Percentiles rank a stretch among this genome's conserved stretches.
These are phyloP conservation scores for Eucalyptus caleyi DNA, from an alignment of 345 rosid species.

Conservation along the genomic window DNA sequence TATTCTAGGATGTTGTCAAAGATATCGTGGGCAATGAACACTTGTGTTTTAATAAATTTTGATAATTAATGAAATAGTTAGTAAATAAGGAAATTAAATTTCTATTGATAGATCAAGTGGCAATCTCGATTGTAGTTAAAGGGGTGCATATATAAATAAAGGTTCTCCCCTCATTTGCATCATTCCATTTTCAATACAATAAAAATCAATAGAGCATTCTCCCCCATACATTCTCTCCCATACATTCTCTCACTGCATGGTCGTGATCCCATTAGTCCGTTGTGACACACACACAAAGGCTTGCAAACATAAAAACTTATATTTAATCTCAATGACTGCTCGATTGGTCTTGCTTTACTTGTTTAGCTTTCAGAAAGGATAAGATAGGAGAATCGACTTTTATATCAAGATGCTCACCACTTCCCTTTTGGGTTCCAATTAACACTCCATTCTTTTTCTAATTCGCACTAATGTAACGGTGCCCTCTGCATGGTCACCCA, in stretches of 20 bases:
- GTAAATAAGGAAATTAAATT: neutral
- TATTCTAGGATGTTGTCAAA: neutral
- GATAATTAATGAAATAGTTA: neutral
- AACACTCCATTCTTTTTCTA: neutral
- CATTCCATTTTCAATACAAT: neutral
- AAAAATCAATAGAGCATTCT: neutral
- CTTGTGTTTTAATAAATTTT: too few species aligned
- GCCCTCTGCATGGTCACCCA: neutral
- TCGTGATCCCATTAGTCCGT: fast-evolving
- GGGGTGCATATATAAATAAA: neutral
- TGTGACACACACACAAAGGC: neutral
- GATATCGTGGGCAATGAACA: neutral
- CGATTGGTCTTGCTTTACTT: neutral
- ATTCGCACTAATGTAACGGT: neutral
- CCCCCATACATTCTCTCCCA: neutral
- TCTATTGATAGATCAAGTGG: neutral
- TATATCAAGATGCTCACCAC: neutral
- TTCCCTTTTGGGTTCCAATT: neutral
- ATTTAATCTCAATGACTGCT: neutral
- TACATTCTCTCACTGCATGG: neutral
- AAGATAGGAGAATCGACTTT: neutral
- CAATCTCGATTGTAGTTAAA: neutral
- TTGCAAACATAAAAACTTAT: neutral
- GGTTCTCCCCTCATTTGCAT: neutral
- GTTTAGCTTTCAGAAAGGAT: neutral